Evolutionary conservation across 2,329 filamentous ascomycete genomes (phyloP).

Genomic region (Trichophyton verrucosum): DNA sequence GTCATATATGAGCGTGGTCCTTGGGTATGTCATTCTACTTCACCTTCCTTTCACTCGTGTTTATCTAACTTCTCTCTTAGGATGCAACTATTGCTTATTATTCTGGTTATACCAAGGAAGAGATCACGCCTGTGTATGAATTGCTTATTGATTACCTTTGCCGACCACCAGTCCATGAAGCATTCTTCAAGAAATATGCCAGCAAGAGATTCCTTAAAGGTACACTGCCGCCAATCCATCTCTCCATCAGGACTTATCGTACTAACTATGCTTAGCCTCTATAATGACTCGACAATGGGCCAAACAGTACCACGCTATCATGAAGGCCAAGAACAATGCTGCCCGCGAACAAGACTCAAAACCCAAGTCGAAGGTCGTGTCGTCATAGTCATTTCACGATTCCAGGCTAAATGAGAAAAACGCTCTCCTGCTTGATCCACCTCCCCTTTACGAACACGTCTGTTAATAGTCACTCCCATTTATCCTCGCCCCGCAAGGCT

Average conservation of each 20-base stretch:
- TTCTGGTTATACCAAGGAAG: slow-evolving; percentile 81
- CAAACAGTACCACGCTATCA: slow-evolving; percentile 53
- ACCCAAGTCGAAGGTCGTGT: not conserved
- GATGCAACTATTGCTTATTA: slow-evolving; percentile 81
- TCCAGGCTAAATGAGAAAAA: not conserved
- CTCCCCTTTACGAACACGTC: not conserved
- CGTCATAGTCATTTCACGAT: not conserved
- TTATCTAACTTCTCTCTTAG: slow-evolving; percentile 31
- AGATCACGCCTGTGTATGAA: slow-evolving; percentile 82
- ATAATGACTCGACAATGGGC: slow-evolving; percentile 88
- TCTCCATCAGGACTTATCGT: not conserved
- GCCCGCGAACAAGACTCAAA: not conserved
- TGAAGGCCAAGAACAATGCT: slow-evolving; percentile 13
- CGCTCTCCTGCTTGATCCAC: not conserved
- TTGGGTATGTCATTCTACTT: slow-evolving; percentile 52
- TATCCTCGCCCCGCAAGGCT: not conserved
- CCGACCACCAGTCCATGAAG: slow-evolving; percentile 80
- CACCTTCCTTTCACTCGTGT: not conserved
- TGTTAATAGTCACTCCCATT: slow-evolving; percentile 1
- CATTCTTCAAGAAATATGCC: slow-evolving; percentile 99
- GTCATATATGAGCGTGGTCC: slow-evolving; percentile 79
- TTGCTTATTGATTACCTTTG: slow-evolving; percentile 96
- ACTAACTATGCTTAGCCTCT: slow-evolving; percentile 50
- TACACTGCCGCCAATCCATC: slow-evolving; percentile 32
- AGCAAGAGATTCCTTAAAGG: slow-evolving; percentile 99